These are phyloP conservation scores for Chaetomium olivaceum DNA, from an alignment of 2,329 filamentous ascomycete species.

Conservation along the genomic window DNA sequence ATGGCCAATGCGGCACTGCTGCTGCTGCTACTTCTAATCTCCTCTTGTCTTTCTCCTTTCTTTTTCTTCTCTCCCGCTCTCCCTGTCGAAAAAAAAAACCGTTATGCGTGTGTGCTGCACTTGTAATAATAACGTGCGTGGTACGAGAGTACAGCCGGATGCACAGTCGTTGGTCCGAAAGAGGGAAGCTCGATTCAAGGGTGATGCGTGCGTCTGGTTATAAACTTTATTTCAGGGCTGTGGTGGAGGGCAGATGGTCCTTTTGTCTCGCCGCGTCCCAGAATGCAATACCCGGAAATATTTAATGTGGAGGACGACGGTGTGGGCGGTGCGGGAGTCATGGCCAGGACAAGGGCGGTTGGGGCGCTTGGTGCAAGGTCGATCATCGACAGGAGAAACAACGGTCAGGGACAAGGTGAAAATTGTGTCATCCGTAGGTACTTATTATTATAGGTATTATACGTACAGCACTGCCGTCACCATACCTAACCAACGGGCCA, in stretches of 20 bases:
- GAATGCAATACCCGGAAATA: conserved; percentile 33
- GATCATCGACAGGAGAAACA: conserved; percentile 14
- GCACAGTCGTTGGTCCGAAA: conserved; percentile 5
- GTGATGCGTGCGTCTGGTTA: conserved; percentile 12
- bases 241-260: conserved; percentile 18
- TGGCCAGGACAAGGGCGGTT: conserved; percentile 28
- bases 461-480: conserved; percentile 4
- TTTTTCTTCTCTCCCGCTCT: neutral
- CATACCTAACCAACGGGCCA: conserved; percentile 6
- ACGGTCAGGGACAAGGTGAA: conserved; percentile 17
- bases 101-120: neutral
- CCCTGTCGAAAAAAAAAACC: neutral
- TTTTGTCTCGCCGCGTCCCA: conserved; percentile 25
- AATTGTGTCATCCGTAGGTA: conserved; percentile 28
- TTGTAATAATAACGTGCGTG: neutral
- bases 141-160: neutral
- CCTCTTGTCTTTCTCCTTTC: neutral
- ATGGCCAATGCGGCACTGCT: neutral
- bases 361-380: conserved; percentile 15
- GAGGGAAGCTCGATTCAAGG: conserved; percentile 2
- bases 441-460: conserved; percentile 14
- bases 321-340: conserved; percentile 27
- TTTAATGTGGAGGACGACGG: conserved; percentile 31
- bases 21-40: neutral
- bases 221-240: conserved; percentile 23